These are phyloP conservation scores for Tieghemostelium lacteum DNA, from an alignment of 78 protist species.

Conservation along the genomic window DNA sequence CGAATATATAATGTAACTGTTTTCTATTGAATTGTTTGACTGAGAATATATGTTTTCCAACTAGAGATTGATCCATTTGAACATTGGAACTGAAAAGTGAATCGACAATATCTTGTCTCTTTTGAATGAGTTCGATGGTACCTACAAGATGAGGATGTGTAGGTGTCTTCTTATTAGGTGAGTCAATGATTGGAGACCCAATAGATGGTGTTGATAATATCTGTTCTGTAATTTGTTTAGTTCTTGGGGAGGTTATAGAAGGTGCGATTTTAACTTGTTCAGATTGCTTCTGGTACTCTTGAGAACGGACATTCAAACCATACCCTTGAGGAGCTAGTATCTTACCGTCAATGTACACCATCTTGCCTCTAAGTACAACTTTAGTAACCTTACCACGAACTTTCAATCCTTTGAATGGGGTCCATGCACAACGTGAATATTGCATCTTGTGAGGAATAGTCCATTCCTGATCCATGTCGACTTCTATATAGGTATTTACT, in stretches of 20 bases:
- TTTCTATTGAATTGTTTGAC: slow-evolving; percentile 85
- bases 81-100: not conserved
- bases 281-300: not conserved
- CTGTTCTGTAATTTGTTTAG: not conserved
- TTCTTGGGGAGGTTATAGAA: slow-evolving; percentile 5
- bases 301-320: slow-evolving; percentile 36
- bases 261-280: not conserved
- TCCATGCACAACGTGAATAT: slow-evolving; percentile 75
- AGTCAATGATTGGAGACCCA: not conserved
- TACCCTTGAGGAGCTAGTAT: slow-evolving; percentile 52
- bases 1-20: slow-evolving; percentile 50
- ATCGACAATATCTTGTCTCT: slow-evolving; percentile 13
- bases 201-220: not conserved
- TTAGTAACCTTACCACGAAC: slow-evolving; percentile 71
- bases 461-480: slow-evolving; percentile 84
- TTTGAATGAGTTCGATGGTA: not conserved
- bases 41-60: slow-evolving; percentile 60
- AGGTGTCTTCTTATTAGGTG: slow-evolving; percentile 18
- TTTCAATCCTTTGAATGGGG: slow-evolving; percentile 76
- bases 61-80: slow-evolving; percentile 12
- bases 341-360: slow-evolving; percentile 68
- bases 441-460: slow-evolving; percentile 32
- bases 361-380: slow-evolving; percentile 74
- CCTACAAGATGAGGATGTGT: slow-evolving; percentile 20
- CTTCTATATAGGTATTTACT: slow-evolving; percentile 80